Conservation (phyloP, 371 early-diverging fungal species). For the Blyttiomyces sp. region DNA sequence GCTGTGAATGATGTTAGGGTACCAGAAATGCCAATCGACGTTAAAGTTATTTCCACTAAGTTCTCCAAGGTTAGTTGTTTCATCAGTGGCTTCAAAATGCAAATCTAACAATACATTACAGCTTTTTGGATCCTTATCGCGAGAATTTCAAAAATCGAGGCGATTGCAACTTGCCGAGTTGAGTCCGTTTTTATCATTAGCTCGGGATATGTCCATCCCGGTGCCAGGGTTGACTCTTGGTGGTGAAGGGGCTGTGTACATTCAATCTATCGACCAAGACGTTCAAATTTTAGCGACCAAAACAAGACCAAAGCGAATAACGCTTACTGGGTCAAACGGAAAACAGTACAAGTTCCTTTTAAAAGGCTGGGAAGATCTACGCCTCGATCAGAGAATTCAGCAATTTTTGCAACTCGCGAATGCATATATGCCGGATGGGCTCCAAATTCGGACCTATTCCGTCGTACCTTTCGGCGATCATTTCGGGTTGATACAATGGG, state of each 20-base stretch:
- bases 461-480: constrained; percentile 92
- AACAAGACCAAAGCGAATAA: constrained; percentile 87
- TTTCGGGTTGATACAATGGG: constrained; percentile 98
- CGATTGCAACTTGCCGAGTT: constrained; percentile 55
- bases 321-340: constrained; percentile 72
- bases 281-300: constrained; percentile 76
- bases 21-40: too few species aligned
- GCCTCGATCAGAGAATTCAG: constrained; percentile 88
- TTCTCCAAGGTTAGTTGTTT: too few species aligned
- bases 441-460: constrained; percentile 79
- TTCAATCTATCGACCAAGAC: constrained; percentile 59
- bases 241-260: constrained; percentile 5
- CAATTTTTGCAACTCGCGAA: constrained; percentile 76
- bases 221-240: constrained; percentile 65
- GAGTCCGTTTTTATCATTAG: constrained; percentile 70
- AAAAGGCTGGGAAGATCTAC: constrained; percentile 90
- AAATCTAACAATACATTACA: constrained; percentile 18
- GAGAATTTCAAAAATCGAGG: constrained; percentile 58
- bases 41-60: too few species aligned
- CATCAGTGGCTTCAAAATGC: constrained; percentile 62
- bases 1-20: constrained; percentile 54
- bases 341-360: constrained; percentile 72
- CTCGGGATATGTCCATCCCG: constrained; percentile 39
- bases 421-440: constrained; percentile 48
- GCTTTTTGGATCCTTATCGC: constrained; percentile 52